Percentiles rank a stretch among this genome's conserved stretches.
These are phyloP conservation scores for Cicer cuneatum DNA, from an alignment of 306 rosid genomes.

Conservation along the genomic window DNA sequence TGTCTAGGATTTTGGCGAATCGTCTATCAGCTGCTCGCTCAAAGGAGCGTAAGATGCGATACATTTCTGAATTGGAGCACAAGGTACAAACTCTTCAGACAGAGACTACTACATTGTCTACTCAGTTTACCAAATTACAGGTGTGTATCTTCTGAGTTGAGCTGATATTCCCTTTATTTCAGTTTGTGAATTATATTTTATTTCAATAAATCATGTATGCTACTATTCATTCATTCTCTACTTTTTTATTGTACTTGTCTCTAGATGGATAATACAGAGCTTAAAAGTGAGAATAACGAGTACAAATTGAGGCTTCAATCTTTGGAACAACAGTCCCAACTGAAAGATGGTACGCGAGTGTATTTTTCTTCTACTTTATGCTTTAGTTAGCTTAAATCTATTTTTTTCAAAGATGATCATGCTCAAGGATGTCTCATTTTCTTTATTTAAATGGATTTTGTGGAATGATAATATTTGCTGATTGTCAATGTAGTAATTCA, in stretches of 20 bases:
- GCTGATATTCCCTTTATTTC: conserved; percentile 31
- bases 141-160: conserved; percentile 50
- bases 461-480: background rate
- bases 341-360: conserved; percentile 70
- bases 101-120: conserved; percentile 79
- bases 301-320: conserved; percentile 87
- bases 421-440: conserved; percentile 9
- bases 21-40: conserved; percentile 95
- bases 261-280: conserved; percentile 66
- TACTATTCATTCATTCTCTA: conserved; percentile 14
- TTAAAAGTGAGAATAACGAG: conserved; percentile 74
- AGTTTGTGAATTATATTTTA: background rate
- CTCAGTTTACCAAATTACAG: conserved; percentile 76
- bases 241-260: conserved; percentile 28
- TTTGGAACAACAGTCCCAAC: conserved; percentile 82
- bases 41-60: conserved; percentile 74
- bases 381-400: conserved; percentile 38
- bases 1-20: conserved; percentile 83
- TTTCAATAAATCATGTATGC: conserved; percentile 32
- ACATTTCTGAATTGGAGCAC: conserved; percentile 84
- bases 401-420: conserved; percentile 18
- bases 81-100: conserved; percentile 93
- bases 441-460: background rate
- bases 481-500: conserved; percentile 6
- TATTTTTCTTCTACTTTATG: conserved; percentile 36